Base-by-base conservation (phyloP, 2,329 filamentous ascomycete genomes). In the Talaromyces sp. region DNA sequence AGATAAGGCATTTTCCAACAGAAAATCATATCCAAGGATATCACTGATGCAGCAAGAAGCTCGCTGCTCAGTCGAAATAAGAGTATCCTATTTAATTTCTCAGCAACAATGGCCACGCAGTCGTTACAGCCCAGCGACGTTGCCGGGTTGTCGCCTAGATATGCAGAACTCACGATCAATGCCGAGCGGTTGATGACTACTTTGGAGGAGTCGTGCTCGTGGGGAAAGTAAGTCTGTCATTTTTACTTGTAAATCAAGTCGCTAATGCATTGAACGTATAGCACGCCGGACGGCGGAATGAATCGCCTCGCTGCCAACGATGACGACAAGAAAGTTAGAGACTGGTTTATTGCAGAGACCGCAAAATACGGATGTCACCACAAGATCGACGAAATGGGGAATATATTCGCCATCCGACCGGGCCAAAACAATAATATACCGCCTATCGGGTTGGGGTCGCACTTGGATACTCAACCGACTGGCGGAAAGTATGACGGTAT, bases 321-420 rank as follows among this genome's bases (percentile, higher is more conserved):
- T 70, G 76, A 83, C 0, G 89, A 91, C 72, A 88, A 86, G 70
- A 72, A 82, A 69, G 89, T 81, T 10, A 83, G 89, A 59, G 85
- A 88, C 73, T 91, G 89, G 89, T 90, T 91, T 67, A 81, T 85
- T 0, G 72, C 84, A 10, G 85, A 84, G 0, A 84, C 84, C 0
- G 72, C 82, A 67, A 77, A 76, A 0, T 77, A 90, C 0, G 88
- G 87, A 3, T 91, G 89, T 71, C 79, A 80, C 11, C 43, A 60
- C 31, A 60, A 57, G 0, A 73, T 89, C 1, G 89, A 92, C 72
- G 77, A 82, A 10, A 90, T 91, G 83, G 67, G 67, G 41, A 68
- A 68, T 37, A 58, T 66, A 35, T 68, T 68, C 48, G 67, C 67
- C 13, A 62, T 66, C 33, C 63, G 62, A 11, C 45, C 58, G 7